phyloP scores from a whole-genome alignment of 139 green algal species.

The Mesotaenium endlicherianum region DNA sequence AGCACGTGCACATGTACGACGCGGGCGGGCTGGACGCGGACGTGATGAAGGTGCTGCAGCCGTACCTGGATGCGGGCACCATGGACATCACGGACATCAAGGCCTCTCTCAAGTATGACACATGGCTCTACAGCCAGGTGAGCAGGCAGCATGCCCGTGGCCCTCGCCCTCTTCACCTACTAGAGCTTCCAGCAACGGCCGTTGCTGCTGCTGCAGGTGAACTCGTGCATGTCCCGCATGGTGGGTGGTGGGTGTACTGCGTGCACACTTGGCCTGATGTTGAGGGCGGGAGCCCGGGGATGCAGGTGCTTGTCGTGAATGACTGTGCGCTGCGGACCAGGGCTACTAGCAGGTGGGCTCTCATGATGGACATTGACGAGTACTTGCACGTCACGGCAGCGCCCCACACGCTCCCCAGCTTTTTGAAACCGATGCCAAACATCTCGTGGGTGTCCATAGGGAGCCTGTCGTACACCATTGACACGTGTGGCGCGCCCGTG shows the following conservation, averaged over 20 bases:
- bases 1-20: conserved; percentile 22
- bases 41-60: not conserved
- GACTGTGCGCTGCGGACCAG: conserved; percentile 5
- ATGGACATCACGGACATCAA: conserved; percentile 24
- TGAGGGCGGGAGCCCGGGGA: too few species aligned
- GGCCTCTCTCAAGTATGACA: not conserved
- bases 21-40: not conserved
- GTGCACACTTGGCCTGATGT: too few species aligned
- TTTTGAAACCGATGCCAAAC: not conserved
- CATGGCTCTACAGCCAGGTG: conserved; percentile 15
- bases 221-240: too few species aligned
- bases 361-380: conserved; percentile 38
- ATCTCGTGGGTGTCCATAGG: conserved; percentile 32
- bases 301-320: conserved; percentile 19
- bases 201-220: too few species aligned
- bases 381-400: conserved; percentile 5
- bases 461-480: not conserved
- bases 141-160: too few species aligned
- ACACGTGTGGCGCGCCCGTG: not conserved
- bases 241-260: too few species aligned
- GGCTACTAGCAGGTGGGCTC: conserved; percentile 2
- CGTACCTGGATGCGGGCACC: not conserved
- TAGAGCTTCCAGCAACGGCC: too few species aligned
- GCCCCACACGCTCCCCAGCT: conserved; percentile 5
- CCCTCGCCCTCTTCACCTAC: too few species aligned